A percentile compares a stretch with the other conserved stretches of the same genome.
These are phyloP conservation scores for Cytospora piceae DNA, from an alignment of 2,329 filamentous ascomycete species.

Conservation along the genomic window DNA sequence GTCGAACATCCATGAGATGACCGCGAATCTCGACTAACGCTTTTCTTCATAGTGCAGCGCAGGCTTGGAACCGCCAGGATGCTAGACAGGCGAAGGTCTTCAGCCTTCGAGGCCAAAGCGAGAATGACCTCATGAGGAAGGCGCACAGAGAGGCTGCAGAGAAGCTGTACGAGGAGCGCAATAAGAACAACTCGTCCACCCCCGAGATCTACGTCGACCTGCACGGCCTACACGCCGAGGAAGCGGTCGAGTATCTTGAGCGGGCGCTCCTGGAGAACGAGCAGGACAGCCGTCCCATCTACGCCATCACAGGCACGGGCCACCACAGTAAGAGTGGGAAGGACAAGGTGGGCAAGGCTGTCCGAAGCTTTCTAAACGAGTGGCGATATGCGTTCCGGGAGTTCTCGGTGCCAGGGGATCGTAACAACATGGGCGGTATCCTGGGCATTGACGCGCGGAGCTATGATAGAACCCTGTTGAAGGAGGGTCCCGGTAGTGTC, in stretches of 20 bases:
- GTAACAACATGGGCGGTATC: conserved; percentile 78
- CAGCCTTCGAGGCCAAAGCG: conserved; percentile 90
- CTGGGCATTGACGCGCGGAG: conserved; percentile 69
- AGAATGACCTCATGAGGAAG: conserved; percentile 97
- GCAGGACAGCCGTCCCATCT: conserved; percentile 74
- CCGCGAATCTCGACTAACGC: conserved; percentile 14
- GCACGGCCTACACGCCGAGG: conserved; percentile 97
- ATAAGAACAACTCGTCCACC: conserved; percentile 64
- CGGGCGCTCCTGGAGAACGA: conserved; percentile 83
- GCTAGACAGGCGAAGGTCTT: conserved; percentile 94
- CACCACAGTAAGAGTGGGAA: conserved; percentile 99
- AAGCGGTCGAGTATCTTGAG: conserved; percentile 93
- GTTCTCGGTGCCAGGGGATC: conserved; percentile 94
- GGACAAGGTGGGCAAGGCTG: conserved; percentile 95
- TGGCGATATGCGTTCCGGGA: conserved; percentile 96
- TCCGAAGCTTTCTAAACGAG: conserved; percentile 88
- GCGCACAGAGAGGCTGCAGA: conserved; percentile 92
- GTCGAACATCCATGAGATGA: conserved; percentile 30
- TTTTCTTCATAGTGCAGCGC: conserved; percentile 71
- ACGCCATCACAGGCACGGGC: conserved; percentile 94
- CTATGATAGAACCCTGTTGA: conserved; percentile 64
- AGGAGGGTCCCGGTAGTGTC: conserved; percentile 40
- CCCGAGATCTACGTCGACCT: conserved; percentile 91
- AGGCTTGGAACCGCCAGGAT: conserved; percentile 98
- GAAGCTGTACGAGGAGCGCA: conserved; percentile 91